Evolutionary conservation across 805 yeast species (phyloP).

Genomic region (Ogataea degrootiae): DNA sequence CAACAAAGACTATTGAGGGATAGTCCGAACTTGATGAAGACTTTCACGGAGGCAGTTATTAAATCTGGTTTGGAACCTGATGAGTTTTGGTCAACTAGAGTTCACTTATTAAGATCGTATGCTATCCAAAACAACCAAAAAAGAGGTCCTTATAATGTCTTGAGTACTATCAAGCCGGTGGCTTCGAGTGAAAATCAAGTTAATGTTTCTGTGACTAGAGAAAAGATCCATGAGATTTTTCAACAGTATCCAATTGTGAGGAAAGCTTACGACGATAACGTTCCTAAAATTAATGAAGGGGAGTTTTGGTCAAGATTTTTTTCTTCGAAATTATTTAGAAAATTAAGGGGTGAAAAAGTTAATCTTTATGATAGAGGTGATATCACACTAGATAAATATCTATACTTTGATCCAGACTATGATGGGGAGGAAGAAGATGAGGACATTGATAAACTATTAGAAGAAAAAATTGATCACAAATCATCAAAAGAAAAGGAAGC

Average conservation of each 20-base stretch:
- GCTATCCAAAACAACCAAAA: conserved; percentile 83
- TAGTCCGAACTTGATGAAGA: conserved; percentile 62
- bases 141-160: conserved; percentile 88
- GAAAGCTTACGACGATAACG: conserved; percentile 84
- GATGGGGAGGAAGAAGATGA: conserved; percentile 37
- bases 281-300: conserved; percentile 83
- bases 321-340: conserved; percentile 80
- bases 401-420: conserved; percentile 61
- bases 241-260: conserved; percentile 90
- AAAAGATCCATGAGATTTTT: conserved; percentile 83
- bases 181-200: conserved; percentile 92
- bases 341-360: conserved; percentile 83
- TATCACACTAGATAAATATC: conserved; percentile 75
- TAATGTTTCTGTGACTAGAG: conserved; percentile 87
- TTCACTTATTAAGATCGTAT: conserved; percentile 75
- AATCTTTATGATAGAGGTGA: conserved; percentile 77
- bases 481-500: conserved; percentile 27
- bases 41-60: conserved; percentile 86
- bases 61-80: conserved; percentile 68
- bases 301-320: conserved; percentile 97
- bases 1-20: conserved; percentile 75
- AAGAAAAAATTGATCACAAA: conserved; percentile 32
- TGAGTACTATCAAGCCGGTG: conserved; percentile 90
- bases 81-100: conserved; percentile 83
- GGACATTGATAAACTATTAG: conserved; percentile 24